phyloP scores from a whole-genome alignment of 371 early-diverging fungal genomes.

The Thermomucor indicae-seudaticae region DNA sequence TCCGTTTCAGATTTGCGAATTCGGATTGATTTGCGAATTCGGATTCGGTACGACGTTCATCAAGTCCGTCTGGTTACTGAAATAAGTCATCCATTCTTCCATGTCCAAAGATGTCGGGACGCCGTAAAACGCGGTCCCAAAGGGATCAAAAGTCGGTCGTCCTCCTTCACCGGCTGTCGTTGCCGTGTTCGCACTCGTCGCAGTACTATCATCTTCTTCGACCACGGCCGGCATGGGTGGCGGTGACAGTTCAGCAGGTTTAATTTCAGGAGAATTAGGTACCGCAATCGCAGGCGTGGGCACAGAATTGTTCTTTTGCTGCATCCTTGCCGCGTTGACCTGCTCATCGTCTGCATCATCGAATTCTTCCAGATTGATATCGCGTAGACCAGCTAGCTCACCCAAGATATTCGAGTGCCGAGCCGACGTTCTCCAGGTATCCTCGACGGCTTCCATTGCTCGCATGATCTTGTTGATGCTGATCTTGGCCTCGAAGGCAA shows the following conservation, averaged over 20 bases:
- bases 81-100: constrained; percentile 21
- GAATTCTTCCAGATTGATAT: constrained; percentile 33
- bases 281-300: too few relatives aligned
- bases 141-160: constrained; percentile 9
- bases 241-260: not conserved
- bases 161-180: not conserved
- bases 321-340: not conserved
- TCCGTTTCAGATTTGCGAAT: too few relatives aligned
- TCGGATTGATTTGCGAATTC: too few relatives aligned
- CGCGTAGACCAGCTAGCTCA: constrained; percentile 40
- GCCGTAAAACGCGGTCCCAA: constrained; percentile 17
- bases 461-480: constrained; percentile 47
- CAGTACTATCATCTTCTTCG: too few relatives aligned
- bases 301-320: constrained; percentile 11
- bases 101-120: constrained; percentile 19
- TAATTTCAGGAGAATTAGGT: constrained; percentile 32
- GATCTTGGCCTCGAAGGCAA: constrained; percentile 47
- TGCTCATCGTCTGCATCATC: constrained; percentile 20
- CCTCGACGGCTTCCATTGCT: constrained; percentile 44
- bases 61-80: constrained; percentile 16
- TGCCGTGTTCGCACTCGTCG: not conserved
- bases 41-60: too few relatives aligned
- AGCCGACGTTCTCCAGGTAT: constrained; percentile 43
- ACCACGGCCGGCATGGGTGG: not conserved
- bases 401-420: constrained; percentile 45